Percentiles rank a stretch among this genome's conserved stretches.
Evolutionary conservation across 148 eudicot species (phyloP).

Genomic region (Vaccinium macrocarpon): DNA sequence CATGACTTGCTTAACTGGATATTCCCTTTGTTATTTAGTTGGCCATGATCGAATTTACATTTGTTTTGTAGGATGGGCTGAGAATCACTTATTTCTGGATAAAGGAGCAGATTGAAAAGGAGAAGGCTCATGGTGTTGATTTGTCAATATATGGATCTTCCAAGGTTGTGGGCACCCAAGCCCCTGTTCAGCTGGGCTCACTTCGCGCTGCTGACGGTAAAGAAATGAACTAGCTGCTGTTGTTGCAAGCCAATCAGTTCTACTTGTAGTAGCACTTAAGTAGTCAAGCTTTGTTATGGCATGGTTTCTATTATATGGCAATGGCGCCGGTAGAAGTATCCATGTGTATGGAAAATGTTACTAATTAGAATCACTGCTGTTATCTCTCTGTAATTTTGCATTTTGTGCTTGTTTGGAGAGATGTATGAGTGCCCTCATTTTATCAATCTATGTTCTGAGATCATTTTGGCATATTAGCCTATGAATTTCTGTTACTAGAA

Average conservation of each 20-base stretch:
- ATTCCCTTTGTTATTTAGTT: not conserved
- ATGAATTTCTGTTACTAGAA: not conserved
- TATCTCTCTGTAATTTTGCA: not conserved
- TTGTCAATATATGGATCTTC: constrained; percentile 76
- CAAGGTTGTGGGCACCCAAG: constrained; percentile 92
- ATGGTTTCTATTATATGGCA: not conserved
- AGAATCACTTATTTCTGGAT: constrained; percentile 94
- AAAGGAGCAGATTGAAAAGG: constrained; percentile 92
- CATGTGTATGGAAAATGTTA: not conserved
- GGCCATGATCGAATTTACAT: not conserved
- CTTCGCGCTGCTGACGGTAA: constrained; percentile 97
- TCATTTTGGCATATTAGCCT: not conserved
- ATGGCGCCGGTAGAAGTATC: not conserved
- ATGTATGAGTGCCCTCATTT: not conserved
- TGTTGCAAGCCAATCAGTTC: not conserved
- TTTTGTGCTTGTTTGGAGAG: not conserved
- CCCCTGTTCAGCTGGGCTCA: constrained; percentile 90
- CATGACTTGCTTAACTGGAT: not conserved
- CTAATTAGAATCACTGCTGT: not conserved
- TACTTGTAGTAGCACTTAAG: not conserved
- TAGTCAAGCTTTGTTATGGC: not conserved
- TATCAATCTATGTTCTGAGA: not conserved
- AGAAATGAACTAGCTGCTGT: constrained; percentile 40
- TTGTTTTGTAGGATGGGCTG: constrained; percentile 72
- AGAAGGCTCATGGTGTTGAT: constrained; percentile 65